A percentile compares a stretch with the other conserved stretches of the same genome.
These are phyloP conservation scores for Neolecta irregularis DNA, from an alignment of 1,139 yeast species.

Conservation along the genomic window DNA sequence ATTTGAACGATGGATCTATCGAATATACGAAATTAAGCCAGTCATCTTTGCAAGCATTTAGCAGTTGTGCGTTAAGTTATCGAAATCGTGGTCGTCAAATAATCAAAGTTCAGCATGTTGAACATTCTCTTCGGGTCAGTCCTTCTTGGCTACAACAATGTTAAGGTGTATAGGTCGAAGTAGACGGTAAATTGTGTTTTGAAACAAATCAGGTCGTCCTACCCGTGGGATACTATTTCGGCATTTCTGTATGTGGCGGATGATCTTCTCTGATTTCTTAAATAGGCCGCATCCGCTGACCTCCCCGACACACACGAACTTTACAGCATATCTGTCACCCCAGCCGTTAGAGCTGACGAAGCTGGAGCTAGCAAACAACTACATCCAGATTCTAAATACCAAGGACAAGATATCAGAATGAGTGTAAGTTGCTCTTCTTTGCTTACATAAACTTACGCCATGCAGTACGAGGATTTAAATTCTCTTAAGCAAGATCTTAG, in stretches of 20 bases:
- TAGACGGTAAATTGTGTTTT: constrained; percentile 26
- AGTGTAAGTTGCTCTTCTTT: no score
- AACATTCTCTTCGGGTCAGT: constrained; percentile 2
- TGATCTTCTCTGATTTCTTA: no score
- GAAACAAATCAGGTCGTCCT: constrained; percentile 22
- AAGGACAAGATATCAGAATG: no score
- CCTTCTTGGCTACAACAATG: constrained; percentile 18
- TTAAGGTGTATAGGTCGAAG: constrained; percentile 23
- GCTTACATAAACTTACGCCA: no score
- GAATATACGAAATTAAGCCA: constrained; percentile 7
- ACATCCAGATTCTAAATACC: no score
- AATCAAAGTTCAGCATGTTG: constrained; percentile 18
- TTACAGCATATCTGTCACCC: no score
- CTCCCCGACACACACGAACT: constrained; percentile 20
- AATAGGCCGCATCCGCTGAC: constrained; percentile 20
- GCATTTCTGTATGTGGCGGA: constrained; percentile 27
- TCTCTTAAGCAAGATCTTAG: no score
- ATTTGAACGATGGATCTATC: constrained; percentile 25
- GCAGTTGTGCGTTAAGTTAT: constrained; percentile 25
- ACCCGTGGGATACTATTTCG: constrained; percentile 23
- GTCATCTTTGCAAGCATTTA: constrained; percentile 21
- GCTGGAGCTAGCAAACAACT: no score
- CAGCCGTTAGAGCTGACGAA: no score
- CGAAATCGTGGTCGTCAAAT: constrained; percentile 23
- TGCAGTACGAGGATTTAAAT: no score